Percentiles rank a stretch among this genome's conserved stretches.
Conservation (phyloP, 1,139 yeast species). For the Yamadazyma songkhlaensis region DNA sequence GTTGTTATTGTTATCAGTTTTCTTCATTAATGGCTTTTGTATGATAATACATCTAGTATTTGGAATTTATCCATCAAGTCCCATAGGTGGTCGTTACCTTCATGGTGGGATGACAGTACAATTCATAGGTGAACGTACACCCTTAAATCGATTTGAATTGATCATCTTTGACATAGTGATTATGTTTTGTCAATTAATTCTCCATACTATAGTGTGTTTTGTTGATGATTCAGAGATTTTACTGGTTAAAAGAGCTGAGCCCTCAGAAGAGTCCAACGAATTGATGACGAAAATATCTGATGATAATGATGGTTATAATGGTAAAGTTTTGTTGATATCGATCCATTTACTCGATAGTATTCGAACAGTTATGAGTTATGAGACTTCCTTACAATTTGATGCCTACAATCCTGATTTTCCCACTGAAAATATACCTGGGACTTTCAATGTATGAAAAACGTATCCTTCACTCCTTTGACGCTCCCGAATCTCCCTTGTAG, state of each 20-base stretch:
- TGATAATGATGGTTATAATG: constrained; percentile 40
- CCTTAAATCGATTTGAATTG: constrained; percentile 25
- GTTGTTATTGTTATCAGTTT: constrained; percentile 24
- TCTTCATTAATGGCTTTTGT: constrained; percentile 25
- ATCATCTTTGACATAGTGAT: constrained; percentile 26
- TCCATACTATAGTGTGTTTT: constrained; percentile 32
- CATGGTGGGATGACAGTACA: constrained; percentile 39
- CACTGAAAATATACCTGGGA: background rate
- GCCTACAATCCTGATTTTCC: background rate
- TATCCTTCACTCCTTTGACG: too few species aligned
- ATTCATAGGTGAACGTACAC: constrained; percentile 40
- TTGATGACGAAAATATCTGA: constrained; percentile 14
- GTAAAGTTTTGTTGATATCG: constrained; percentile 32
- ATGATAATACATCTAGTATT: constrained; percentile 26
- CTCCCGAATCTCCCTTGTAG: too few species aligned
- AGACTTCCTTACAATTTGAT: constrained; percentile 5
- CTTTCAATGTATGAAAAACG: constrained; percentile 2
- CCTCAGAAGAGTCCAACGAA: constrained; percentile 3
- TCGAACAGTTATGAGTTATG: constrained; percentile 19
- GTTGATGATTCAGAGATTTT: constrained; percentile 31
- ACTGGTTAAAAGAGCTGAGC: constrained; percentile 8
- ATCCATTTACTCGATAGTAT: constrained; percentile 25
- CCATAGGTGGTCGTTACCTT: constrained; percentile 18
- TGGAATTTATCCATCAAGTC: constrained; percentile 21
- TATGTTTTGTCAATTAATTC: constrained; percentile 27